Evolutionary conservation across 2,329 filamentous ascomycete species (phyloP), one percentile per base, ranked within the genome.

Genomic region (Leptographium wingfieldii): DNA sequence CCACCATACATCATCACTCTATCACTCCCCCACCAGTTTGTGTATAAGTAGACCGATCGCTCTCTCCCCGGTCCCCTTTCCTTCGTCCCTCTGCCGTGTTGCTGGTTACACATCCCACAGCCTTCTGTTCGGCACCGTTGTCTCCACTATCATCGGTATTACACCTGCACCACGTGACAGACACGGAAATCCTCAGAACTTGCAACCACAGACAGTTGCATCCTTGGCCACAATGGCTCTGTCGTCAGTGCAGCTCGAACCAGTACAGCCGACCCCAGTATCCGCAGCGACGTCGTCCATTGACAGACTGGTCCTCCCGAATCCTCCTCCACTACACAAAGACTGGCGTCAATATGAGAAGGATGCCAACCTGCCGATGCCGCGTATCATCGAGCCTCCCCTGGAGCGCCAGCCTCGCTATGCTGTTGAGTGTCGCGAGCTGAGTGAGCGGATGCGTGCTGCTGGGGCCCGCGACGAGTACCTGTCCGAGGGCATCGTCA

Each of bases 321-420:
- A 62, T 6, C 70, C 73, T 7, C 76, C 76, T 9, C 69, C 70
- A 3, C 64, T 76, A 9, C 68, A 77, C 62, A 68, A 70, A 22
- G 70, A 66, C 52, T 79, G 76, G 75, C 60, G 75, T 10, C 66
- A 67, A 29, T 69, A 72, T 63, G 74, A 77, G 63, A 61, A 69
- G 33, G 64, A 68, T 14, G 62, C 65, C 16, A 66, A 67, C 54
- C 64, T 72, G 29, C 65, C 66, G 5, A 60, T 61, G 5, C 55
- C 52, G 10, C 68, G 68, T 40, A 66, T 66, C 6, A 57, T 55
- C 22, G 61, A 68, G 38, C 63, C 70, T 22, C 64, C 67, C 5
- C 55, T 71, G 27, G 68, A 69, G 33, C 70, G 71, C 53, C 76
- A 77, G 62, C 67, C 69, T 10, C 55, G 68, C 52, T 79, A 78